A percentile compares a stretch with the other conserved stretches of the same genome.
phyloP scores from a whole-genome alignment of 2,329 filamentous ascomycete species.

The Colletotrichum neosansevieriae region DNA sequence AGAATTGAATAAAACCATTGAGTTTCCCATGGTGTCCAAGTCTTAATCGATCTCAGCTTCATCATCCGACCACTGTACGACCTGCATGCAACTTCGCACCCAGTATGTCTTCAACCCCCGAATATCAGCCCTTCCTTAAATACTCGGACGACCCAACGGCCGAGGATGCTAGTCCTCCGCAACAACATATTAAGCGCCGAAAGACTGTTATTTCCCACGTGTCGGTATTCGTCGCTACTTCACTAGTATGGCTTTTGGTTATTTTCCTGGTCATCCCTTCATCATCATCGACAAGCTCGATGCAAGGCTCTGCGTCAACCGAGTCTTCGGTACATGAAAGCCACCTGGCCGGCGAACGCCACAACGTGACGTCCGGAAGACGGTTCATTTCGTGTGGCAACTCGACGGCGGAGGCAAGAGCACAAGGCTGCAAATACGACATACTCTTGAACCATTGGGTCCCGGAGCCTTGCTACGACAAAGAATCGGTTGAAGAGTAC shows the following conservation, averaged over 20 bases:
- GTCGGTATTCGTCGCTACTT: constrained; percentile 42
- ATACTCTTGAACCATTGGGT: constrained; percentile 46
- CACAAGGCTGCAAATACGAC: constrained; percentile 43
- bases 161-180: constrained; percentile 32
- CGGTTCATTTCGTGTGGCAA: constrained; percentile 42
- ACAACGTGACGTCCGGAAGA: constrained; percentile 42
- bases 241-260: constrained; percentile 42
- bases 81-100: constrained; percentile 24
- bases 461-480: constrained; percentile 42
- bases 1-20: constrained; percentile 20
- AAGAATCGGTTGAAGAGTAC: constrained; percentile 45
- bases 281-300: not conserved
- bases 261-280: constrained; percentile 38
- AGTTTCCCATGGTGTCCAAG: not conserved
- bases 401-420: constrained; percentile 40
- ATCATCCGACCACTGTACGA: constrained; percentile 15
- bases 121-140: constrained; percentile 41
- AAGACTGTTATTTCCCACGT: constrained; percentile 37
- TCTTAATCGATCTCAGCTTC: fast-evolving
- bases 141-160: constrained; percentile 40
- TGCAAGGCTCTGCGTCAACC: not conserved
- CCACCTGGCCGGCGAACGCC: constrained; percentile 10
- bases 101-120: constrained; percentile 37
- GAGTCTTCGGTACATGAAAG: not conserved
- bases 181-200: constrained; percentile 19